Evolutionary conservation across 805 yeast species (phyloP), one percentile per base, ranked within the genome.

Genomic region (Saturnispora kantuleensis): DNA sequence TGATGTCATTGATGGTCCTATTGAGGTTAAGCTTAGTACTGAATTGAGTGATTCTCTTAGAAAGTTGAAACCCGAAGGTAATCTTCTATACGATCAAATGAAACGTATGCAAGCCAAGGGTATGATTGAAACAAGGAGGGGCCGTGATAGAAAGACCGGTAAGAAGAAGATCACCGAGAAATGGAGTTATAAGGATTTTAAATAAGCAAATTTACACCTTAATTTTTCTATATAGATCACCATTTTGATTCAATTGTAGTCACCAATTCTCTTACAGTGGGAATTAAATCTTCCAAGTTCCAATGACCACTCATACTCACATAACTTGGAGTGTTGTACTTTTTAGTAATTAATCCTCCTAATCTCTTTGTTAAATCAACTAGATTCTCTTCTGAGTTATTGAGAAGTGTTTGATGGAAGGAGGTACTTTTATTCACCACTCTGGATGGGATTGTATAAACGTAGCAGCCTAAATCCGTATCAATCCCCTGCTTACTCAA

Each of bases 161-260:
- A 71, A 78, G 53, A 81, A 74, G 47, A 86, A 83, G 70, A 65
- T 83, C 50, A 84, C 95, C 29, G 96, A 90, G 63, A 90, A 89
- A 66, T 87, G 95, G 94, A 75, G 89, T 31, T 85, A 84, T 67
- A 90, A 90, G 68, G 95, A 90, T 65, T 85, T 84, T 58, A 81
- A 81, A 65, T 81, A 69, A 56, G 8, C 26, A 21, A 21, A 21
- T 21, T 21, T 21, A 5, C 5, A 21, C 26, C 26, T 21, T 21
- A 21, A 16, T 30, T 40, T 31, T 21, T 34, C 12, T 21, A 36
- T 21, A 32, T 13, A 28, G 16, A 28, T 21, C 31, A 39, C 47
- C 47, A 57, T 31, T 45, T 31, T 8, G 50, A 49, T 13, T 65
- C 66, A 11, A 71, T 59, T 18, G 56, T 44, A 3, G 53, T 50